Conservation (phyloP, 1,139 yeast species). For the Suhomyces maxii region DNA sequence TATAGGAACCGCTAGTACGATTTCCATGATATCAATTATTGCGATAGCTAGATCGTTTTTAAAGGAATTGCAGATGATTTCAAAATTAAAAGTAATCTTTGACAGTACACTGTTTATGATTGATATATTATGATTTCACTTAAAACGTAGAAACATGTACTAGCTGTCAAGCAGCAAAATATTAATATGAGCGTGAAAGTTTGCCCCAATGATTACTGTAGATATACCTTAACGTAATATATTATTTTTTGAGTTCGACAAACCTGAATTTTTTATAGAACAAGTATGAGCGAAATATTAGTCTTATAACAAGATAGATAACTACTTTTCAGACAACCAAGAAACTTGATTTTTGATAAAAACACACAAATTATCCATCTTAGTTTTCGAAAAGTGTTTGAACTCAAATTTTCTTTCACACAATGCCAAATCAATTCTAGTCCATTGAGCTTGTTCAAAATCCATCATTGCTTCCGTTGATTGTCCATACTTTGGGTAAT, state of each 20-base stretch:
- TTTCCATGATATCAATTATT: constrained; percentile 52
- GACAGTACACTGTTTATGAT: too few relatives aligned
- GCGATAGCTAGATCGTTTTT: constrained; percentile 40
- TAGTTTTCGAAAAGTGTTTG: constrained; percentile 24
- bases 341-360: constrained; percentile 31
- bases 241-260: too few relatives aligned
- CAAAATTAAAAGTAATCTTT: constrained; percentile 31
- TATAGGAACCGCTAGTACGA: constrained; percentile 59
- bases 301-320: too few relatives aligned
- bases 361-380: constrained; percentile 27
- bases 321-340: constrained; percentile 18
- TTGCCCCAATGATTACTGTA: too few relatives aligned
- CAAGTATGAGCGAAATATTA: too few relatives aligned
- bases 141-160: too few relatives aligned
- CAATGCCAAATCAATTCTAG: constrained; percentile 26
- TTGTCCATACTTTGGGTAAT: constrained; percentile 15
- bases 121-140: too few relatives aligned
- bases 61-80: constrained; percentile 38
- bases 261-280: neutral
- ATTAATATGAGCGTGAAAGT: too few relatives aligned
- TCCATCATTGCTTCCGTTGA: constrained; percentile 18
- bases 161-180: too few relatives aligned
- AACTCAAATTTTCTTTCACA: constrained; percentile 30
- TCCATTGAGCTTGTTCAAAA: constrained; percentile 41
- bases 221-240: too few relatives aligned